Evolutionary conservation across 306 rosid genomes (phyloP).

Genomic region (Arachis stenosperma): DNA sequence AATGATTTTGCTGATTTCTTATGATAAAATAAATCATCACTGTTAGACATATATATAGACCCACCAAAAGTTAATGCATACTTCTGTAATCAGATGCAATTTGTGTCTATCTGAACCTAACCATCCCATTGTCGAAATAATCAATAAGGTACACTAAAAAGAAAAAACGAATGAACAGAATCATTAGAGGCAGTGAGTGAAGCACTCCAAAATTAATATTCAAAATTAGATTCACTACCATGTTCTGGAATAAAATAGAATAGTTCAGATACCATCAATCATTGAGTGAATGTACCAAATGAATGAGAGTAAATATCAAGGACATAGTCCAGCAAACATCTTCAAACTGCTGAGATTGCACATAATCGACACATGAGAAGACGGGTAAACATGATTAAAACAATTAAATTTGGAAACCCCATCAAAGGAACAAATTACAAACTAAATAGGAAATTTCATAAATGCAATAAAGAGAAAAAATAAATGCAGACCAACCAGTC

Average conservation of each 20-base stretch:
- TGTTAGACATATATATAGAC: not conserved
- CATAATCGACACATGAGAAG: not conserved
- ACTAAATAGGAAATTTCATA: conserved; percentile 9
- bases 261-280: not conserved
- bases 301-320: not conserved
- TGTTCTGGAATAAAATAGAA: not conserved
- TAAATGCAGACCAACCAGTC: conserved; percentile 46
- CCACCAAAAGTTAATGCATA: not conserved
- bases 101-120: not conserved
- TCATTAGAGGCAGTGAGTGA: not conserved
- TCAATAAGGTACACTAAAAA: not conserved
- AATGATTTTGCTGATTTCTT: not conserved
- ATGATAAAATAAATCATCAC: not conserved
- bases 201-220: not conserved
- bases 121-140: not conserved
- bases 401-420: not conserved
- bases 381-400: not conserved
- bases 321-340: conserved; percentile 10
- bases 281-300: not conserved
- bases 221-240: too few species aligned
- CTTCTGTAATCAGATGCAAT: not conserved
- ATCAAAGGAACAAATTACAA: conserved; percentile 4
- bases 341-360: conserved; percentile 20
- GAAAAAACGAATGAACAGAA: not conserved
- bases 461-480: conserved; percentile 32